Evolutionary conservation across 805 yeast species (phyloP).

Genomic region (Pichia pseudocactophila): DNA sequence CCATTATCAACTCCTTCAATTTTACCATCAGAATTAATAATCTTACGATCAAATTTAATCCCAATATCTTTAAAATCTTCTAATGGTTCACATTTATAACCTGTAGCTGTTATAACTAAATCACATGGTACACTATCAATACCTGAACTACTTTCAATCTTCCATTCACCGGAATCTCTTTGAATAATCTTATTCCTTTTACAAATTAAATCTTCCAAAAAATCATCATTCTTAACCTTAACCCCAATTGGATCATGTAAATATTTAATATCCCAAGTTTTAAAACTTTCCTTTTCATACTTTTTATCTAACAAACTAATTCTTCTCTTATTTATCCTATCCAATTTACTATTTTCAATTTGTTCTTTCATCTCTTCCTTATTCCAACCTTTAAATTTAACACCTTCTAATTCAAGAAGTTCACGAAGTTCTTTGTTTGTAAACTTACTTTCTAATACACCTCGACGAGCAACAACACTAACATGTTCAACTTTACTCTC

Average conservation of each 20-base stretch:
- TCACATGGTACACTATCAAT: constrained; percentile 38
- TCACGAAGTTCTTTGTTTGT: constrained; percentile 91
- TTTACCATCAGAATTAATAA: constrained; percentile 39
- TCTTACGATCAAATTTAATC: constrained; percentile 41
- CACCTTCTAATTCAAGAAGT: constrained; percentile 52
- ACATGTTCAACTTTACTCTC: constrained; percentile 53
- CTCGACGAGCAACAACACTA: constrained; percentile 77
- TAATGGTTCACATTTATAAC: constrained; percentile 65
- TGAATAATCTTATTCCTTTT: constrained; percentile 34
- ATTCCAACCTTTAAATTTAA: constrained; percentile 39
- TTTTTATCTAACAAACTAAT: constrained; percentile 54
- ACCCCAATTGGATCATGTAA: constrained; percentile 54
- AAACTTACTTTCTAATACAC: constrained; percentile 77
- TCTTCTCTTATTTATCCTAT: constrained; percentile 56
- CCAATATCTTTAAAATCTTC: constrained; percentile 45
- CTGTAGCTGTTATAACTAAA: constrained; percentile 70
- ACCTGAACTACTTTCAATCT: constrained; percentile 17
- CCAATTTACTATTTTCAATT: constrained; percentile 24
- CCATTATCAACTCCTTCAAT: constrained; percentile 37
- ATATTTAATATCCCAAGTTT: constrained; percentile 63
- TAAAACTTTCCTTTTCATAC: constrained; percentile 9
- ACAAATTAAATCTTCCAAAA: constrained; percentile 41
- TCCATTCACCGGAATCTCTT: constrained; percentile 26
- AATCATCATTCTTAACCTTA: constrained; percentile 28
- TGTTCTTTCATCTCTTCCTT: constrained; percentile 30